Percentiles rank a stretch among this genome's conserved stretches.
phyloP scores from a whole-genome alignment of 108 stramenopile species.

The Cyclotella sp. region DNA sequence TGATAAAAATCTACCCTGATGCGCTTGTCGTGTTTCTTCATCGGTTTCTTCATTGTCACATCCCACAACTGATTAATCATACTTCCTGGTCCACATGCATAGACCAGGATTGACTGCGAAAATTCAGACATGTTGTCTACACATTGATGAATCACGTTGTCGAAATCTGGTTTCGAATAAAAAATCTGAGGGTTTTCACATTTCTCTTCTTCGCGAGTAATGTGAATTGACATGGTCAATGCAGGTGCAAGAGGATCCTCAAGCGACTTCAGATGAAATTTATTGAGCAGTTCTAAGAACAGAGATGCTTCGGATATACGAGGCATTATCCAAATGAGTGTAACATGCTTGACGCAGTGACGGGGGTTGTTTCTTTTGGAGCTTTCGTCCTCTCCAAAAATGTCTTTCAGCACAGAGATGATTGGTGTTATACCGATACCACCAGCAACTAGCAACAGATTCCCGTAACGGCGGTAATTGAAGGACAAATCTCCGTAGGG shows the following conservation, averaged over 20 bases:
- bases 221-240: slow-evolving; percentile 9
- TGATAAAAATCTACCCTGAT: slow-evolving; percentile 44
- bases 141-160: slow-evolving; percentile 8
- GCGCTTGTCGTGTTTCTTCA: slow-evolving; percentile 24
- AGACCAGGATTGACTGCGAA: slow-evolving; percentile 18
- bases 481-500: slow-evolving; percentile 32
- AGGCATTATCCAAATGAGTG: slow-evolving; percentile 26
- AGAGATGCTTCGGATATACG: slow-evolving; percentile 18
- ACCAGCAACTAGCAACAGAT: slow-evolving; percentile 22
- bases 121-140: neutral
- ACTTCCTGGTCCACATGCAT: slow-evolving; percentile 30
- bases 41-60: slow-evolving; percentile 35
- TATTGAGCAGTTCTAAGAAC: slow-evolving; percentile 17
- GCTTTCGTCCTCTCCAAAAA: slow-evolving; percentile 1
- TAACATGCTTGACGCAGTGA: slow-evolving; percentile 8
- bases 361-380: neutral
- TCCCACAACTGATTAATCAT: slow-evolving; percentile 41
- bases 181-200: neutral
- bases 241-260: neutral
- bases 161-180: slow-evolving; percentile 17
- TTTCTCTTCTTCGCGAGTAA: slow-evolving; percentile 16
- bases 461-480: slow-evolving; percentile 35
- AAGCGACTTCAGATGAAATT: neutral
- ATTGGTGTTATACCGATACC: slow-evolving; percentile 37
- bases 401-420: slow-evolving; percentile 33